Evolutionary conservation across 257 asterid species (phyloP).

Genomic region (Agastache rugosa): DNA sequence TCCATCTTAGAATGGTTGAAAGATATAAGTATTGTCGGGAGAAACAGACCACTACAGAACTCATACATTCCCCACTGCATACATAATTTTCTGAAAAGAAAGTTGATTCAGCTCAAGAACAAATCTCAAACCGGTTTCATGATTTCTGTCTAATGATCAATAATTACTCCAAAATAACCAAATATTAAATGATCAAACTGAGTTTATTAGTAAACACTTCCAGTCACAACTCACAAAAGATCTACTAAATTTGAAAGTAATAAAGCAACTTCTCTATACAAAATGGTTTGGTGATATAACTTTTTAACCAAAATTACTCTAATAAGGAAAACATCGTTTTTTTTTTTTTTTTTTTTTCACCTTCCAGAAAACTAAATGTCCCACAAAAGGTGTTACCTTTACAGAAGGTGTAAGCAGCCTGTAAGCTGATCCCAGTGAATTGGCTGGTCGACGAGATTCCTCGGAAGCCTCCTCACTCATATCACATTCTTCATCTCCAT

Average conservation of each 20-base stretch:
- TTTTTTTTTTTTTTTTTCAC: neutral
- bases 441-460: slow-evolving; percentile 80
- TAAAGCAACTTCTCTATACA: neutral
- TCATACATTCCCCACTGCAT: neutral
- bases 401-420: slow-evolving; percentile 91
- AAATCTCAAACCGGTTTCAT: neutral
- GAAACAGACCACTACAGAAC: neutral
- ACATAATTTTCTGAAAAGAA: neutral
- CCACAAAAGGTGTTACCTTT: slow-evolving; percentile 56
- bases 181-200: neutral
- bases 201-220: neutral
- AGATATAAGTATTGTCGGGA: neutral
- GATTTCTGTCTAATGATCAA: neutral
- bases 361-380: neutral
- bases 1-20: neutral
- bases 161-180: neutral
- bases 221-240: neutral
- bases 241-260: neutral
- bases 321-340: no score
- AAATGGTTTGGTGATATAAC: neutral
- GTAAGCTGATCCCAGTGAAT: slow-evolving; percentile 77
- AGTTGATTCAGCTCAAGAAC: neutral
- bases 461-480: slow-evolving; percentile 85
- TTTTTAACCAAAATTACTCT: neutral
- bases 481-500: slow-evolving; percentile 66